Evolutionary conservation across 176 grass and related monocot genomes (phyloP).

Genomic region (Otatea glauca): DNA sequence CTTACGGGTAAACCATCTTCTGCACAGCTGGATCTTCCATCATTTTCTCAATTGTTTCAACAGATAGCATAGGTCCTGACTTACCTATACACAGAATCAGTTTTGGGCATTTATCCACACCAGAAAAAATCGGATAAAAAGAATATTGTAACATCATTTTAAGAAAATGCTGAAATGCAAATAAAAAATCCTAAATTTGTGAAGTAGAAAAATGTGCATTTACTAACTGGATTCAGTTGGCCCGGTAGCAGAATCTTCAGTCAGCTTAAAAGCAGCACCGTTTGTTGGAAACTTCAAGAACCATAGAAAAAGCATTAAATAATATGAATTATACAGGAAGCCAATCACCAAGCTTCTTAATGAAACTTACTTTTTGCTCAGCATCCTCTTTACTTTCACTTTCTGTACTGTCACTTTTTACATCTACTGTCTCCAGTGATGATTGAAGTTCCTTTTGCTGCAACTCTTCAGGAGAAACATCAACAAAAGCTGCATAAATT

Average conservation of each 20-base stretch:
- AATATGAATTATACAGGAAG: slow-evolving; percentile 15
- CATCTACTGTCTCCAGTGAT: slow-evolving; percentile 58
- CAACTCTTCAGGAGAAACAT: slow-evolving; percentile 87
- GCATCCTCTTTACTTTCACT: slow-evolving; percentile 54
- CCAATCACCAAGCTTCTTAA: slow-evolving; percentile 26
- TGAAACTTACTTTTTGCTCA: slow-evolving; percentile 60
- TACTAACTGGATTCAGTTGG: slow-evolving; percentile 71
- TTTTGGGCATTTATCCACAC: slow-evolving; percentile 16
- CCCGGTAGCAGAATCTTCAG: slow-evolving; percentile 51
- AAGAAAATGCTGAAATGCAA: slow-evolving; percentile 25
- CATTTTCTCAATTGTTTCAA: slow-evolving; percentile 98
- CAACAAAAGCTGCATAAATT: slow-evolving; percentile 84
- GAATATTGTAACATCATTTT: slow-evolving; percentile 32
- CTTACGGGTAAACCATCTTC: slow-evolving; percentile 99
- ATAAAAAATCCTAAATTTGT: slow-evolving; percentile 18
- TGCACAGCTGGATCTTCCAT: slow-evolving; percentile 98
- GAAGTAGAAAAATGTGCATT: not conserved
- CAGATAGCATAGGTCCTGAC: slow-evolving; percentile 64
- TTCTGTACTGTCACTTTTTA: slow-evolving; percentile 44
- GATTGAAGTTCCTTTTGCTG: slow-evolving; percentile 68
- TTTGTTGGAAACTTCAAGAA: slow-evolving; percentile 70
- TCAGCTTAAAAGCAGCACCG: slow-evolving; percentile 71
- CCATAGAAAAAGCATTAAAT: slow-evolving; percentile 31
- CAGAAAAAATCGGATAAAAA: slow-evolving; percentile 15
- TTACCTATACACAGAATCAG: slow-evolving; percentile 52